Percentiles rank a stretch among this genome's conserved stretches.
These are phyloP conservation scores for Penicillium sp. DNA, from an alignment of 2,329 filamentous ascomycete genomes.

Conservation along the genomic window DNA sequence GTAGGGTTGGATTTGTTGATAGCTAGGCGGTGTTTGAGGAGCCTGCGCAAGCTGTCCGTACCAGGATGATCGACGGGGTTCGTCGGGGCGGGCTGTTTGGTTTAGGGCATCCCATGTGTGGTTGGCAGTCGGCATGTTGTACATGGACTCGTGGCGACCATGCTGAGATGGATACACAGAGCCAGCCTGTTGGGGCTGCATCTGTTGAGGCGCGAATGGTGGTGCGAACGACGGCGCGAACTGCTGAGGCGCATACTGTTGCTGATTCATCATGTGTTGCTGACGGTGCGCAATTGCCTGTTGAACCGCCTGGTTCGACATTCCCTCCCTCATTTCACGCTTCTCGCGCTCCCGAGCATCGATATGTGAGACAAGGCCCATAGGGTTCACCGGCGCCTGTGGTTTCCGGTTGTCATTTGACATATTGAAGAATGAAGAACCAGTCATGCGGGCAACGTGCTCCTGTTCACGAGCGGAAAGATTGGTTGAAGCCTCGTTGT, in stretches of 20 bases:
- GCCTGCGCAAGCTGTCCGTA: slow-evolving; percentile 31
- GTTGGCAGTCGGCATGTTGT: slow-evolving; percentile 38
- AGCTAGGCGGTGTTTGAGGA: slow-evolving; percentile 23
- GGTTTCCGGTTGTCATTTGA: slow-evolving; percentile 54
- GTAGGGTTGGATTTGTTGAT: slow-evolving; percentile 31
- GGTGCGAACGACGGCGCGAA: not conserved
- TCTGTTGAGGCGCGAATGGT: not conserved
- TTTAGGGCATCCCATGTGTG: slow-evolving; percentile 41
- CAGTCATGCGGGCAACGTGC: slow-evolving; percentile 79
- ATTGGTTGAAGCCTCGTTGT: slow-evolving; percentile 55
- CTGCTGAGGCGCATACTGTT: slow-evolving; percentile 25
- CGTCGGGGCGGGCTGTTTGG: slow-evolving; percentile 31
- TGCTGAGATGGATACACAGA: slow-evolving; percentile 23
- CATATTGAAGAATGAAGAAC: slow-evolving; percentile 71
- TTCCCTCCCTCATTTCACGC: slow-evolving; percentile 66
- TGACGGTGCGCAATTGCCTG: slow-evolving; percentile 70
- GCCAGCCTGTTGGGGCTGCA: slow-evolving; percentile 14
- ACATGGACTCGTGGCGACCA: slow-evolving; percentile 30
- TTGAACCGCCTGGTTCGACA: slow-evolving; percentile 69
- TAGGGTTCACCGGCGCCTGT: slow-evolving; percentile 51
- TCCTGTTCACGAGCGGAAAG: slow-evolving; percentile 88
- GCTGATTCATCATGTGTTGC: slow-evolving; percentile 51
- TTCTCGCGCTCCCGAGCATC: slow-evolving; percentile 77
- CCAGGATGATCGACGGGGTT: slow-evolving; percentile 37
- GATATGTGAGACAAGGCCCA: slow-evolving; percentile 74